phyloP scores from a whole-genome alignment of 129 eudicot genomes.

The Rutidosis leptorrhynchoides region DNA sequence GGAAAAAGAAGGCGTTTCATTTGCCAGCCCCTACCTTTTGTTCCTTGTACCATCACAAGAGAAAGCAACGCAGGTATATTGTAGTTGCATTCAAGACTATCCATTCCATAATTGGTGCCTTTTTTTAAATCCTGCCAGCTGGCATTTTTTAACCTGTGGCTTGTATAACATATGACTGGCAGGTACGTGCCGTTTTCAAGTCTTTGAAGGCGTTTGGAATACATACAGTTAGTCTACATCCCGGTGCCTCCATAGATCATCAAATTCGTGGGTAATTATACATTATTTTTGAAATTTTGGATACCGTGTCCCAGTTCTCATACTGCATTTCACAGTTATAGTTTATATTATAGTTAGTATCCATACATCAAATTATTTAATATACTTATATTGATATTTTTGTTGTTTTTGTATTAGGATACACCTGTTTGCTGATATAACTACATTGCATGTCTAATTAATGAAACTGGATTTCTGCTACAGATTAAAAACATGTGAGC shows the following conservation, averaged over 20 bases:
- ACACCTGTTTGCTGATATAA: not conserved
- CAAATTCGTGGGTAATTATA: constrained; percentile 69
- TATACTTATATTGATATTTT: too few species aligned
- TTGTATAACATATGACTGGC: constrained; percentile 16
- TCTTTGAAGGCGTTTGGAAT: constrained; percentile 73
- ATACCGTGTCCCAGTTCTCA: not conserved
- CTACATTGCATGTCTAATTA: not conserved
- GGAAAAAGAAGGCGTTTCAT: constrained; percentile 72
- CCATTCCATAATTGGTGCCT: not conserved
- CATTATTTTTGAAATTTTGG: not conserved
- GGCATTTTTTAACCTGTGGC: not conserved
- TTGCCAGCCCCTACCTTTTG: constrained; percentile 60
- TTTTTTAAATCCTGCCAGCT: not conserved
- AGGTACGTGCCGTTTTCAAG: constrained; percentile 87
- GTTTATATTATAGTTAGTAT: not conserved
- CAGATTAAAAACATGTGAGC: constrained; percentile 82
- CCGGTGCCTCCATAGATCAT: constrained; percentile 82
- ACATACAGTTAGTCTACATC: constrained; percentile 84
- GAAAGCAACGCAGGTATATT: constrained; percentile 66
- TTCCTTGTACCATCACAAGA: constrained; percentile 83
- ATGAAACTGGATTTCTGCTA: constrained; percentile 1
- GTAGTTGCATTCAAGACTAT: constrained; percentile 1
- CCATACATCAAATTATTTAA: not conserved
- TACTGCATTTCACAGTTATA: not conserved
- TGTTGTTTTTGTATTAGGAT: not conserved